phyloP scores from a whole-genome alignment of 176 grass and related monocot species.

The Raddia distichophylla region DNA sequence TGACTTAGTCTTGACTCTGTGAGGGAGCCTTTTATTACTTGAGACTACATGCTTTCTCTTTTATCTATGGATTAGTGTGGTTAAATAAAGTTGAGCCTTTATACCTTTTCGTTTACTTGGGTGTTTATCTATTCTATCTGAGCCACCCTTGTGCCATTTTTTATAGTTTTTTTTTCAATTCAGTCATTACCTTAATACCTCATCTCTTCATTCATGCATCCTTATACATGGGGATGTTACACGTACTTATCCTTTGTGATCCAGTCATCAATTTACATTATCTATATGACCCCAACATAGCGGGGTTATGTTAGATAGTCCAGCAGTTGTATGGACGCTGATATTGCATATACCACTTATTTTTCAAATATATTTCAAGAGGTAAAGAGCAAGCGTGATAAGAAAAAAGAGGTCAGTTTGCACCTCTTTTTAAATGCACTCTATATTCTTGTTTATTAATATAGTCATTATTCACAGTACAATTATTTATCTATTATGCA shows the following conservation, averaged over 20 bases:
- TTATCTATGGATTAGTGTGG: not conserved
- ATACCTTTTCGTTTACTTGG: not conserved
- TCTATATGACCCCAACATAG: not conserved
- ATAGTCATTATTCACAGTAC: too few species aligned
- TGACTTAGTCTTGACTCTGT: not conserved
- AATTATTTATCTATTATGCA: too few species aligned
- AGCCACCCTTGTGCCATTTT: not conserved
- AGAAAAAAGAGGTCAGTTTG: slow-evolving; percentile 78
- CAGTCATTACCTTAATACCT: not conserved
- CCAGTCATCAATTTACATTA: slow-evolving; percentile 1
- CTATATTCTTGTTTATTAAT: not conserved
- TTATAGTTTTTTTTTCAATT: slow-evolving; percentile 10
- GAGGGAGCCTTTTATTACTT: not conserved
- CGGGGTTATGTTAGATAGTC: not conserved
- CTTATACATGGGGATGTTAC: not conserved
- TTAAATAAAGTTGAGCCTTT: not conserved
- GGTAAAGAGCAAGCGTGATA: slow-evolving; percentile 84
- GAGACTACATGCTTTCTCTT: slow-evolving; percentile 1
- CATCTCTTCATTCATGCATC: not conserved
- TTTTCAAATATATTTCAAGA: slow-evolving; percentile 80
- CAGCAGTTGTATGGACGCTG: slow-evolving; percentile 6
- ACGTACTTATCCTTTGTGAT: not conserved
- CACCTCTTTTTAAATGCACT: not conserved
- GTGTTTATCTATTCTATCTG: not conserved
- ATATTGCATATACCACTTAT: slow-evolving; percentile 37